Percentiles rank a stretch among this genome's conserved stretches.
These are phyloP conservation scores for Fusarium musae DNA, from an alignment of 2,329 filamentous ascomycete species.

Conservation along the genomic window DNA sequence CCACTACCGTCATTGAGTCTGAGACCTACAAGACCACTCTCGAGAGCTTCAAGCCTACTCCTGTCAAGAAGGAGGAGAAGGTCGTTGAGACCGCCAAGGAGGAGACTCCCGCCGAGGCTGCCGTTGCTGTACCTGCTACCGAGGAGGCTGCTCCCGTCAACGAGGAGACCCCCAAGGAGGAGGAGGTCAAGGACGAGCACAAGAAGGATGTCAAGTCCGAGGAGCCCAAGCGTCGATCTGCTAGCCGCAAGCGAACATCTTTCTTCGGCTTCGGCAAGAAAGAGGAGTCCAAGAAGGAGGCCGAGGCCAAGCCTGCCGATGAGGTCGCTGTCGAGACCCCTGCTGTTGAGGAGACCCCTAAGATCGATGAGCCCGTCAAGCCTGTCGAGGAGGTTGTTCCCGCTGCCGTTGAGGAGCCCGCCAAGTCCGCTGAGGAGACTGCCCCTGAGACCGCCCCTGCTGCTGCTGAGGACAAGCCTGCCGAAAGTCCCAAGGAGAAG, in stretches of 20 bases:
- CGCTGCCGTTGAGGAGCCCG: slow-evolving; percentile 51
- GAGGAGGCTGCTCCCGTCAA: slow-evolving; percentile 37
- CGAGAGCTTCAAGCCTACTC: slow-evolving; percentile 71
- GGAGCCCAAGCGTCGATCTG: slow-evolving; percentile 70
- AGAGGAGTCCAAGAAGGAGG: slow-evolving; percentile 57
- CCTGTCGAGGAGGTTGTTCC: slow-evolving; percentile 50
- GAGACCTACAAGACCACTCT: slow-evolving; percentile 91
- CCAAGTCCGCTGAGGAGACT: slow-evolving; percentile 50
- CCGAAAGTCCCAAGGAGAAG: slow-evolving; percentile 60
- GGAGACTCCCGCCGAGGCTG: slow-evolving; percentile 42
- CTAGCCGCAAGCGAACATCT: slow-evolving; percentile 73
- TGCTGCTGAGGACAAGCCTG: slow-evolving; percentile 49
- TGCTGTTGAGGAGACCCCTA: slow-evolving; percentile 51
- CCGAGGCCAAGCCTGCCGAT: slow-evolving; percentile 53
- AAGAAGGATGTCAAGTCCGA: slow-evolving; percentile 63
- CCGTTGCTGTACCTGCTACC: slow-evolving; percentile 46
- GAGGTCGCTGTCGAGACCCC: slow-evolving; percentile 47
- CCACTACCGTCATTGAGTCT: slow-evolving; percentile 76
- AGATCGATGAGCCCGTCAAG: slow-evolving; percentile 67
- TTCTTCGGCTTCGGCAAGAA: slow-evolving; percentile 73
- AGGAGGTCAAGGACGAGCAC: slow-evolving; percentile 50
- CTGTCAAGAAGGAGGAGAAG: slow-evolving; percentile 57
- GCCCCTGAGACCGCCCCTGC: slow-evolving; percentile 50
- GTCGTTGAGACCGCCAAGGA: slow-evolving; percentile 51
- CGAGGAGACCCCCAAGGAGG: slow-evolving; percentile 52